Conservation (phyloP, 1,139 yeast genomes). For the Blastobotrys proliferans region DNA sequence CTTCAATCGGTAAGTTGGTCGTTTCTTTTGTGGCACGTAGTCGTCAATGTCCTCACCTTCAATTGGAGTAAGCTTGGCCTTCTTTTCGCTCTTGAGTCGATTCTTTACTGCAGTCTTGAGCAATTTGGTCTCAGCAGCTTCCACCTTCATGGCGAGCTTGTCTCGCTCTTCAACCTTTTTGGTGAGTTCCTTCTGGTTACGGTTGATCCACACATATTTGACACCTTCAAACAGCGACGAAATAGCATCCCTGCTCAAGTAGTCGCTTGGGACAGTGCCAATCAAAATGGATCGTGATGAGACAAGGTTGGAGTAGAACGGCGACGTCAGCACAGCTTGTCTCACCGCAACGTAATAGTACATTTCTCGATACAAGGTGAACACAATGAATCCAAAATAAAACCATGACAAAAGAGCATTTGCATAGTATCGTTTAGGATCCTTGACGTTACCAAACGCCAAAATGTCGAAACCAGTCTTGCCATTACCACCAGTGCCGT, state of each 20-base stretch:
- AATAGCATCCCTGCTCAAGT: constrained; percentile 56
- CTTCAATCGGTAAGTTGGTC: constrained; percentile 67
- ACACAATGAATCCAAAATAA: constrained; percentile 66
- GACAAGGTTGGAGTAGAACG: constrained; percentile 66
- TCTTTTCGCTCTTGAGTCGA: constrained; percentile 59
- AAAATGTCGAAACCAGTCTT: constrained; percentile 67
- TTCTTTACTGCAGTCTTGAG: constrained; percentile 58
- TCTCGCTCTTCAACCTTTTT: constrained; percentile 59
- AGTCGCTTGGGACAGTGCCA: constrained; percentile 71
- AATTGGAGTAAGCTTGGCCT: constrained; percentile 31
- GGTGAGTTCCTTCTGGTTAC: constrained; percentile 59
- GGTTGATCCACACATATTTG: constrained; percentile 67
- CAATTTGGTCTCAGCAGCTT: constrained; percentile 61
- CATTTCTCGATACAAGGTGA: constrained; percentile 75
- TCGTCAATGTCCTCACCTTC: constrained; percentile 51
- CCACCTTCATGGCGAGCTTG: constrained; percentile 58
- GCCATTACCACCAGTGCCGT: constrained; percentile 72
- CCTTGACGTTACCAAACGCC: constrained; percentile 69
- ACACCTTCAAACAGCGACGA: constrained; percentile 65
- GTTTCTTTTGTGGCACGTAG: constrained; percentile 72
- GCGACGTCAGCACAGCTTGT: constrained; percentile 76
- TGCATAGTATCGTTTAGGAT: constrained; percentile 70
- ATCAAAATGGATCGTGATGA: constrained; percentile 78
- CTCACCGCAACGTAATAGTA: constrained; percentile 74
- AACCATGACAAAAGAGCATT: constrained; percentile 81